These are phyloP conservation scores for Cladorrhinum sp. DNA, from an alignment of 2,329 filamentous ascomycete genomes.

Conservation along the genomic window DNA sequence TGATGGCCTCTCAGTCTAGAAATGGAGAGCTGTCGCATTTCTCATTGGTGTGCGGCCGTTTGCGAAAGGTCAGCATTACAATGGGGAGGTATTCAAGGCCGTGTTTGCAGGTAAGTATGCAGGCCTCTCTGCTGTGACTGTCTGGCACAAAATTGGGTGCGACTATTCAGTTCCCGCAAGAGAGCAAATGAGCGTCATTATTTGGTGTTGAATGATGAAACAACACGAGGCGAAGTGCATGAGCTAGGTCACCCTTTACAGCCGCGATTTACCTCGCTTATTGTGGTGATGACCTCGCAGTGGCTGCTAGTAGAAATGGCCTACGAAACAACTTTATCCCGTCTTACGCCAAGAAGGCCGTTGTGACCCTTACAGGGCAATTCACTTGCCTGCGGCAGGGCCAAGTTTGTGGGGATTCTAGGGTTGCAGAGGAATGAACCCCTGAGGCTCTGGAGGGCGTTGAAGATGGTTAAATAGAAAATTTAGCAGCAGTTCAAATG, in stretches of 20 bases:
- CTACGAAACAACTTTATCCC: constrained; percentile 16
- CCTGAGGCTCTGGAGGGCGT: neutral
- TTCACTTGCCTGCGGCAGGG: neutral
- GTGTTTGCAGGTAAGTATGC: neutral
- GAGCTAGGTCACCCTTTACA: neutral
- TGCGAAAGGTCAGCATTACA: neutral
- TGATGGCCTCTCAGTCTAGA: no score
- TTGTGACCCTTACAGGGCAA: neutral
- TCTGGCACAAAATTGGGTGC: neutral
- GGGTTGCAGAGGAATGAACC: neutral
- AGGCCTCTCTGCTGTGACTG: no score
- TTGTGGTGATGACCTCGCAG: neutral
- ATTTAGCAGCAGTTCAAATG: neutral
- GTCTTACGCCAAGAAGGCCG: constrained; percentile 23
- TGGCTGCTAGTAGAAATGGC: constrained; percentile 4
- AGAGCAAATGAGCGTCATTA: constrained; percentile 13
- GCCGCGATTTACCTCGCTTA: neutral
- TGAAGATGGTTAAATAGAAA: constrained; percentile 3
- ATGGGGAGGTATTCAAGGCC: neutral
- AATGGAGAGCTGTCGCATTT: no score
- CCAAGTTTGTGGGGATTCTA: constrained; percentile 7
- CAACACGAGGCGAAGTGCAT: constrained; percentile 10
- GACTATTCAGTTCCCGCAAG: neutral
- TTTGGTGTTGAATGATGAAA: neutral
- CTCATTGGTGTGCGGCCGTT: no score